Evolutionary conservation across 345 rosid genomes (phyloP), one percentile per base, ranked within the genome.

Genomic region (Iberis pinnata): DNA sequence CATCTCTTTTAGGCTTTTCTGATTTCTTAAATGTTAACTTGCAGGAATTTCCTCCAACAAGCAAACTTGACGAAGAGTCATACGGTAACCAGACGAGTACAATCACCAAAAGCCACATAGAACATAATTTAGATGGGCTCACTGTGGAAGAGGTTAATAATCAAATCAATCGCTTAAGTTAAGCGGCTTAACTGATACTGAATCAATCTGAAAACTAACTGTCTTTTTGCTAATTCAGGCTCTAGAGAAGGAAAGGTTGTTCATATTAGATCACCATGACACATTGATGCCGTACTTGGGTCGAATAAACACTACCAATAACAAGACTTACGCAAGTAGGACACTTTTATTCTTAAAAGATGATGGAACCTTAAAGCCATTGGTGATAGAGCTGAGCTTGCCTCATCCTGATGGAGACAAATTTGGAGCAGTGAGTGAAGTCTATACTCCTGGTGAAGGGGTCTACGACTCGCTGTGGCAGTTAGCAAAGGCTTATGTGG

Each of bases 401-500:
- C 98, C 95, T 9, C 85, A 80, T 72, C 80, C 79, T 16, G 41
- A 80, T 2, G 94, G 83, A 33, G 89, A 81, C 65, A 61, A 56
- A 52, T 68, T 60, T 19, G 97, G 97, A 58, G 79, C 75, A 9
- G 54, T 67, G 19, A 80, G 79, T 67, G 66, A 79, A 56, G 92
- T 90, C 2, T 78, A 63, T 59, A 87, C 76, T 0, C 95, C 96
- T n/a, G 76, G 92, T 22, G 82, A 79, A 60, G 92, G 88, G 0
- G 73, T 73, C n/a, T 59, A 78, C 58, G 82, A 73, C 56, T 67
- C 86, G 14, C 57, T 82, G 35, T 90, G 98, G 98, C 79, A 79
- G 47, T 71, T 90, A 18, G 95, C 98, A 7, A 90, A 87, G 61
- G 96, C 98, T 63, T 90, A 81, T 47, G 98, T 80, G 0, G 80